Evolutionary conservation across 352 stramenopile species (phyloP), one percentile per base, ranked within the genome.

Genomic region (Globisporangium nodosum): DNA sequence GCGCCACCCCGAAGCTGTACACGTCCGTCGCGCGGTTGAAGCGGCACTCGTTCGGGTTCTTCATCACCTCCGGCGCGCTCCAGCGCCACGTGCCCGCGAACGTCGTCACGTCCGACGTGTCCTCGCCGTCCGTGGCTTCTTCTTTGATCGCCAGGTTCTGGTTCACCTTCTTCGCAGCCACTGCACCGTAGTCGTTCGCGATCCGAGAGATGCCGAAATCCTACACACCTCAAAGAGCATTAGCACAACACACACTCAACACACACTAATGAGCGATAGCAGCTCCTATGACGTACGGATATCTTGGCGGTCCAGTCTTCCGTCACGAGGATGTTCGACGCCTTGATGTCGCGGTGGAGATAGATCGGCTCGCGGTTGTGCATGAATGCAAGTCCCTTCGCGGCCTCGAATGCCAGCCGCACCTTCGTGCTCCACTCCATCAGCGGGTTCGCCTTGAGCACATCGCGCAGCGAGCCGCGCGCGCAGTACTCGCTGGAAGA

Each of bases 341-440:
- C 75, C 56, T 90, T 90, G 48, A 90, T 65, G 57, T 90, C 80
- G 47, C 80, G 80, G 48, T 90, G 80, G 47, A 90, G 62, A 46
- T 90, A 90, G 46, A 88, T 88, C 27, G 77, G 80, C 48, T 88
- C 70, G 37, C 77, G 72, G 47, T 88, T 88, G 63, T 90, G 80
- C 80, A 90, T 88, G 61, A 87, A 90, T 4, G 80, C 77, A n/a
- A 90, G 67, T 9, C 80, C 77, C 69, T 87, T 90, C 16, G 80
- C 75, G 4, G 77, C 71, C 47, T 88, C 75, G 30, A 90, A 88
- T 9, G 80, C 80, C 8, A 90, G 57, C 11, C 77, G 77, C 27
- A 87, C 77, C 60, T 85, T 87, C 16, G 77, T 85, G 39, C 71
- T 69, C 80, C 80, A 90, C 42, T 88, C 77, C 60, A 88, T 70